Evolutionary conservation across 1,139 yeast species (phyloP).

Genomic region (Blastobotrys illinoisensis): DNA sequence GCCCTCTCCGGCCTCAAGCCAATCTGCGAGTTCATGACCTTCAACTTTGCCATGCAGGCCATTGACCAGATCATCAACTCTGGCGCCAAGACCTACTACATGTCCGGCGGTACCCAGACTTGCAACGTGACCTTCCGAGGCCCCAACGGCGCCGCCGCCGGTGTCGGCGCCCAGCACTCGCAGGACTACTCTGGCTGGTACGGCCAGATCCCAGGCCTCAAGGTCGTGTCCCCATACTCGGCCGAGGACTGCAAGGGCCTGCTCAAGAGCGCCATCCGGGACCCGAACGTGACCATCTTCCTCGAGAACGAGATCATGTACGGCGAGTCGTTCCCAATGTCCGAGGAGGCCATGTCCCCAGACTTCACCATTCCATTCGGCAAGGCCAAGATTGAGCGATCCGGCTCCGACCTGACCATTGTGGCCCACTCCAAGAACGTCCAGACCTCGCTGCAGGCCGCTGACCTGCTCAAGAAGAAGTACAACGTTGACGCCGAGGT

Average conservation of each 20-base stretch:
- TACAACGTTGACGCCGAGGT: constrained; percentile 91
- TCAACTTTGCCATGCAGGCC: constrained; percentile 99
- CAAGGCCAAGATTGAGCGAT: constrained; percentile 90
- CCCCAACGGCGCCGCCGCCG: constrained; percentile 99
- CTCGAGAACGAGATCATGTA: constrained; percentile 93
- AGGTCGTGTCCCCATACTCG: constrained; percentile 91
- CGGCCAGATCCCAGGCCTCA: constrained; percentile 95
- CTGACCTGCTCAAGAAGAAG: constrained; percentile 75
- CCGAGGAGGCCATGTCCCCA: constrained; percentile 82
- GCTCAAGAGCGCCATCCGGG: constrained; percentile 93
- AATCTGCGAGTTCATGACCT: constrained; percentile 97
- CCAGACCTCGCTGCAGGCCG: constrained; percentile 80
- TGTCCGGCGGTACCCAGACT: constrained; percentile 98
- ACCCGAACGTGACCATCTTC: constrained; percentile 95
- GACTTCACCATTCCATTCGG: constrained; percentile 93
- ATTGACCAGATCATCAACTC: constrained; percentile 97
- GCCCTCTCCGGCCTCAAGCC: constrained; percentile 97
- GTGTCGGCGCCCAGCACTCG: constrained; percentile 99
- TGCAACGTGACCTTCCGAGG: constrained; percentile 98
- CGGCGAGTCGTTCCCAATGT: constrained; percentile 85
- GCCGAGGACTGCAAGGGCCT: constrained; percentile 97
- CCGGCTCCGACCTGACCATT: constrained; percentile 84
- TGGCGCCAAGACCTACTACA: constrained; percentile 96
- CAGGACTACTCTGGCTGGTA: constrained; percentile 98
- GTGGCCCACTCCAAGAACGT: constrained; percentile 92